These are phyloP conservation scores for Ustilago esculenta DNA, from an alignment of 1,284 basidiomycete genomes.

Conservation along the genomic window DNA sequence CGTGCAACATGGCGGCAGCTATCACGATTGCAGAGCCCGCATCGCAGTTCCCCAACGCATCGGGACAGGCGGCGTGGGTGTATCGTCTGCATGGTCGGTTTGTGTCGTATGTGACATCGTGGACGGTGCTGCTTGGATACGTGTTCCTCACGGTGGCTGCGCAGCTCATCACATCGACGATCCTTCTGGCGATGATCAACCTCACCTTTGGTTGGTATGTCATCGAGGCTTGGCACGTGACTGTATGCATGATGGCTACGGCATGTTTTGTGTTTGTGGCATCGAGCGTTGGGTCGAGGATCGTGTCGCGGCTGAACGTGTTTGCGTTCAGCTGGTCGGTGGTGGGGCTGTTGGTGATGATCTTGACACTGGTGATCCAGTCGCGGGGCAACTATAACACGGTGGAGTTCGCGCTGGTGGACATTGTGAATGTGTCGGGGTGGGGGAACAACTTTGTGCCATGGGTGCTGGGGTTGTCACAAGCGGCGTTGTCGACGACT, in stretches of 20 bases:
- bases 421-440: slow-evolving; percentile 27
- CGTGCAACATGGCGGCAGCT: slow-evolving; percentile 28
- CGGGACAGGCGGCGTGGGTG: slow-evolving; percentile 24
- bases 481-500: slow-evolving; percentile 34
- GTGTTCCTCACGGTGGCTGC: slow-evolving; percentile 23
- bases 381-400: slow-evolving; percentile 30
- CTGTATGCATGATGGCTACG: slow-evolving; percentile 2
- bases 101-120: slow-evolving; percentile 22
- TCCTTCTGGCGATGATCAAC: slow-evolving; percentile 33
- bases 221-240: slow-evolving; percentile 13
- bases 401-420: slow-evolving; percentile 26
- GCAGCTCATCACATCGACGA: slow-evolving; percentile 17
- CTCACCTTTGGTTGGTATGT: slow-evolving; percentile 19
- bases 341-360: slow-evolving; percentile 11
- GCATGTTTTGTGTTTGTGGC: slow-evolving; percentile 5
- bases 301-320: slow-evolving; percentile 26
- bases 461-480: slow-evolving; percentile 27
- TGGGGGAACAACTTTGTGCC: slow-evolving; percentile 30
- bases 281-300: slow-evolving; percentile 9
- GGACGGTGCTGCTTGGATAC: slow-evolving; percentile 26
- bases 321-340: slow-evolving; percentile 27
- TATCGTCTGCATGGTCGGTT: slow-evolving; percentile 13
- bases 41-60: slow-evolving; percentile 17
- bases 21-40: slow-evolving; percentile 18
- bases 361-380: slow-evolving; percentile 25